These are phyloP conservation scores for Pseudozyma tsukubaensis DNA, from an alignment of 1,284 basidiomycete species.

Conservation along the genomic window DNA sequence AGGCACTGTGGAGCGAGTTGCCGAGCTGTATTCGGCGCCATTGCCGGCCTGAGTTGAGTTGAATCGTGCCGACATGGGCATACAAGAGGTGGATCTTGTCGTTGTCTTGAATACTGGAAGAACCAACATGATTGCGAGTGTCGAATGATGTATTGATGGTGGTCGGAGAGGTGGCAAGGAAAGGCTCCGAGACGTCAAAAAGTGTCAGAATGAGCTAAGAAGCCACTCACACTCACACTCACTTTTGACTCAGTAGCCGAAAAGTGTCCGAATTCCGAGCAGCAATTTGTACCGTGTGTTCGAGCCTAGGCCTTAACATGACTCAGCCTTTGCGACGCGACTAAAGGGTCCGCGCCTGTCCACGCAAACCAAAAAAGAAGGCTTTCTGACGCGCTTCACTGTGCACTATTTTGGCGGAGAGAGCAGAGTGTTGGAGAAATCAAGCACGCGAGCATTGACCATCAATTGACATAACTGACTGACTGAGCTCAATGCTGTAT, in stretches of 20 bases:
- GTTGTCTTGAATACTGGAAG: conserved; percentile 16
- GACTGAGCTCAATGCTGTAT: neutral
- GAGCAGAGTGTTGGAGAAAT: conserved; percentile 3
- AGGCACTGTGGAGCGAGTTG: conserved; percentile 42
- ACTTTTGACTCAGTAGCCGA: neutral
- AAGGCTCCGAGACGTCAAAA: neutral
- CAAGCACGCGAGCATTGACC: conserved; percentile 28
- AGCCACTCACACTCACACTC: neutral
- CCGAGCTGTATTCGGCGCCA: conserved; percentile 29
- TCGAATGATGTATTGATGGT: neutral
- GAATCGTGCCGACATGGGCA: conserved; percentile 12
- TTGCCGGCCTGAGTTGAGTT: conserved; percentile 35
- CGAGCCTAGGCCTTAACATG: neutral
- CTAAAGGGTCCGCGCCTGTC: neutral
- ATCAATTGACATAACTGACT: conserved; percentile 1
- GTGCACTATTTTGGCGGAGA: conserved; percentile 5
- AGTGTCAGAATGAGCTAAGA: conserved; percentile 11
- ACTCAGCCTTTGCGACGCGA: neutral
- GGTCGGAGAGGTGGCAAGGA: conserved; percentile 2
- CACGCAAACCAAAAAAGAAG: conserved; percentile 5
- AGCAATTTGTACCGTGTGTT: neutral
- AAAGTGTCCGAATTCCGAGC: conserved; percentile 10
- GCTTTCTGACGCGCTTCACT: neutral
- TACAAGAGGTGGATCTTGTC: conserved; percentile 6
- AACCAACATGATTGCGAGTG: conserved; percentile 13